A percentile compares a stretch with the other conserved stretches of the same genome.
These are phyloP conservation scores for Bullera alba DNA, from an alignment of 768 basidiomycete genomes.

Conservation along the genomic window DNA sequence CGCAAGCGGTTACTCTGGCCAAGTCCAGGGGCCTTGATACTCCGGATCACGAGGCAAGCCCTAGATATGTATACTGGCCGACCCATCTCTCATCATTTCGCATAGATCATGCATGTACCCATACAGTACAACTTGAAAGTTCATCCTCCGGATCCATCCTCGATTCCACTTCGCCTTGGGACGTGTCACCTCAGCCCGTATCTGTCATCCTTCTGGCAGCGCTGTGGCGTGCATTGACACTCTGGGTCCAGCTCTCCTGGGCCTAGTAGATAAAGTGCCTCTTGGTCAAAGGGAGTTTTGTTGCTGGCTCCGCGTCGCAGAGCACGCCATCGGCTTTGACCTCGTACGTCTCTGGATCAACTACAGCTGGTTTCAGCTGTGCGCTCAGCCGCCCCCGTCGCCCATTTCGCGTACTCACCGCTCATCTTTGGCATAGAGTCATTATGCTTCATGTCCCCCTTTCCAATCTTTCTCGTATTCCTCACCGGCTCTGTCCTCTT, in stretches of 20 bases:
- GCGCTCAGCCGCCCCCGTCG: neutral
- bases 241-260: neutral
- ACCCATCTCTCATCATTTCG: no score
- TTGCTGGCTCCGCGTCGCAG: constrained; percentile 69
- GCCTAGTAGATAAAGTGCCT: constrained; percentile 73
- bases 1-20: no score
- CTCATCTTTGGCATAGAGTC: constrained; percentile 67
- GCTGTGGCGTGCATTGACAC: no score
- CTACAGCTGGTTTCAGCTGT: constrained; percentile 37
- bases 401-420: constrained; percentile 25
- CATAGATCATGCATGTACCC: no score
- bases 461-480: constrained; percentile 65
- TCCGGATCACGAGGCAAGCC: no score
- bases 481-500: constrained; percentile 70
- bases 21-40: no score
- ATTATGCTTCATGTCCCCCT: constrained; percentile 95
- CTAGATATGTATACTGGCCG: no score
- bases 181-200: no score
- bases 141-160: no score
- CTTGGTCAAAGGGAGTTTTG: constrained; percentile 59
- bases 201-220: no score
- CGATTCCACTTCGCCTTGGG: no score
- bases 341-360: constrained; percentile 87
- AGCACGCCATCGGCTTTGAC: constrained; percentile 74
- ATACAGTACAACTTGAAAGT: no score